Conservation (phyloP, 306 rosid genomes). For the Begonia loranthoides region DNA sequence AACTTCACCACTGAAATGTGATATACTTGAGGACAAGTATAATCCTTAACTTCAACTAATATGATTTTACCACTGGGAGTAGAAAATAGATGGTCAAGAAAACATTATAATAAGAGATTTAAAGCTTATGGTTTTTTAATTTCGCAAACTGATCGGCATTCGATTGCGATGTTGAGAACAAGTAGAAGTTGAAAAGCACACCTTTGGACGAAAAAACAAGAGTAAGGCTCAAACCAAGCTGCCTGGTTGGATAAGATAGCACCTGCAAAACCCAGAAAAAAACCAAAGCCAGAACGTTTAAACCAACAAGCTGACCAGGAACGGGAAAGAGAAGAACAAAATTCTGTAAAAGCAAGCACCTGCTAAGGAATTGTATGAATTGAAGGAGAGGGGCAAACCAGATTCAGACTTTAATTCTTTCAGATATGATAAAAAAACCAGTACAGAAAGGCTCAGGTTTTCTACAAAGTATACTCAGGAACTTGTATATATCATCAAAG, state of each 20-base stretch:
- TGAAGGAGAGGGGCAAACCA: conserved; percentile 47
- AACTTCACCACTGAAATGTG: background rate
- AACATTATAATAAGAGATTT: background rate
- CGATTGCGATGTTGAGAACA: conserved; percentile 50
- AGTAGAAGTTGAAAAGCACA: conserved; percentile 43
- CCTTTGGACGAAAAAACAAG: conserved; percentile 58
- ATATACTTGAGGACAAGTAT: background rate
- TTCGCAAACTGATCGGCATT: conserved; percentile 56
- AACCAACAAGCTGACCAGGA: background rate
- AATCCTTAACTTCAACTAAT: too few relatives aligned
- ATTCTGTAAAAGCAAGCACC: background rate
- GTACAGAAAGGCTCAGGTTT: conserved; percentile 29
- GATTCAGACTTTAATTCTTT: conserved; percentile 49
- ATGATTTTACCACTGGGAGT: too few relatives aligned
- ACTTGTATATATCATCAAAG: background rate
- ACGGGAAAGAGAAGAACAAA: background rate
- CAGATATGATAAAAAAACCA: conserved; percentile 23
- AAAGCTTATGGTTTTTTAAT: conserved; percentile 8
- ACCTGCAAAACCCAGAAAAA: conserved; percentile 47
- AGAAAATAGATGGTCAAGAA: background rate
- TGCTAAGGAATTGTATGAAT: conserved; percentile 22
- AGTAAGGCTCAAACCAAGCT: conserved; percentile 35
- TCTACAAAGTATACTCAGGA: conserved; percentile 16
- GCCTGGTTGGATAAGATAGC: conserved; percentile 31
- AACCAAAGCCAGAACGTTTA: background rate